These are phyloP conservation scores for Hymenoscyphus fructigenus DNA, from an alignment of 2,329 filamentous ascomycete genomes.

Conservation along the genomic window DNA sequence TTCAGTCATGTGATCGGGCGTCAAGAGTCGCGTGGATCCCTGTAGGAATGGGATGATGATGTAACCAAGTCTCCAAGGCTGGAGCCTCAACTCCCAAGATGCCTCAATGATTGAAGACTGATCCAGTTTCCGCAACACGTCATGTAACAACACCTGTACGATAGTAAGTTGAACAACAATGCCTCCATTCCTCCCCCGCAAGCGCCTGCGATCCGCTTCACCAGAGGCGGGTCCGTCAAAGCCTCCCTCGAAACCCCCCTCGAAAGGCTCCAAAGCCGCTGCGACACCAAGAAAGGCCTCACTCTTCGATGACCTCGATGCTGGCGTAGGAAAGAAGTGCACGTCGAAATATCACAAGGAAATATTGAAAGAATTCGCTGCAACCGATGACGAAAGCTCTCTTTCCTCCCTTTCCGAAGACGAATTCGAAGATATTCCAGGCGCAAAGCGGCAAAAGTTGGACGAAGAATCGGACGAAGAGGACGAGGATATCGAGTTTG, in stretches of 20 bases:
- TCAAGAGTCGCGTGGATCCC: too few relatives aligned
- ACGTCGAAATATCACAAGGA: constrained; percentile 46
- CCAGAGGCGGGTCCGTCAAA: constrained; percentile 33
- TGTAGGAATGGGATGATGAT: neutral
- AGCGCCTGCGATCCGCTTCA: constrained; percentile 57
- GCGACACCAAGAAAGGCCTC: constrained; percentile 51
- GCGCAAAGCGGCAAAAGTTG: constrained; percentile 44
- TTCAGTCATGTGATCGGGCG: too few relatives aligned
- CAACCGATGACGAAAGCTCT: constrained; percentile 42
- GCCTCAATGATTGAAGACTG: neutral
- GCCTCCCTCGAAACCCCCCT: constrained; percentile 27
- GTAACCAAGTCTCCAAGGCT: neutral
- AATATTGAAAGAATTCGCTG: constrained; percentile 45
- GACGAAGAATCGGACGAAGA: constrained; percentile 42
- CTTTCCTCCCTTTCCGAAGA: constrained; percentile 43
- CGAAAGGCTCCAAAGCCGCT: constrained; percentile 20
- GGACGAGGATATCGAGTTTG: constrained; percentile 62
- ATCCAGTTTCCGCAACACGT: constrained; percentile 6
- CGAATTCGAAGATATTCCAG: constrained; percentile 54
- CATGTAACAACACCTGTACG: neutral
- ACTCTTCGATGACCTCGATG: constrained; percentile 61
- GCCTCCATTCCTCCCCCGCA: constrained; percentile 68
- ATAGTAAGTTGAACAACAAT: constrained; percentile 43
- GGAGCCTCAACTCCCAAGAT: neutral
- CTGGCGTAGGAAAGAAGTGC: constrained; percentile 35